Conservation (phyloP, 1,284 basidiomycete species). For the Cryptococcus sp. region DNA sequence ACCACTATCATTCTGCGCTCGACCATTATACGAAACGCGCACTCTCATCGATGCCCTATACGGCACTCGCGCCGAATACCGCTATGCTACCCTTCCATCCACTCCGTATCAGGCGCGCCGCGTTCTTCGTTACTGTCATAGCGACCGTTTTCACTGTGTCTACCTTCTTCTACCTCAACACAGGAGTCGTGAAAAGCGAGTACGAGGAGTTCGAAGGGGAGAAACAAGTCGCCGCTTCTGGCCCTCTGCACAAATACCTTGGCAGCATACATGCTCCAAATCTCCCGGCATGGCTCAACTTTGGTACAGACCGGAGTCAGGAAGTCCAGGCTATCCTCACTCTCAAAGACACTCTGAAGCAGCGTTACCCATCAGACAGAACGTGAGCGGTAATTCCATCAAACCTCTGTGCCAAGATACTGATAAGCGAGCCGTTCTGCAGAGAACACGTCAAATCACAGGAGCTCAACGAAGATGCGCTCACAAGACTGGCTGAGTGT, state of each 20-base stretch:
- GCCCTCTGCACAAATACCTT: background rate
- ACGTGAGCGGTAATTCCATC: too few species aligned
- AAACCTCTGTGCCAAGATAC: too few species aligned
- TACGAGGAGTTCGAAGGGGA: constrained; percentile 3
- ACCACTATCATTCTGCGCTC: too few species aligned
- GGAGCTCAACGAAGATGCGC: constrained; percentile 8
- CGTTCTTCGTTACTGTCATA: constrained; percentile 8
- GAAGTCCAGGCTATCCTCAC: background rate
- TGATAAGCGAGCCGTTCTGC: too few species aligned
- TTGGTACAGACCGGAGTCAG: background rate
- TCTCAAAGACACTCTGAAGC: too few species aligned
- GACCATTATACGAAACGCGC: too few species aligned
- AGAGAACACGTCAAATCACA: too few species aligned
- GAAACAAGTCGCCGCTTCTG: background rate
- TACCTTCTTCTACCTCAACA: constrained; percentile 8
- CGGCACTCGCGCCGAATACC: background rate
- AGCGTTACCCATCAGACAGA: too few species aligned
- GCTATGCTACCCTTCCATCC: background rate
- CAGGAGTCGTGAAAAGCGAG: constrained; percentile 1
- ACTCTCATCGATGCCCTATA: too few species aligned
- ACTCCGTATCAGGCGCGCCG: constrained; percentile 4
- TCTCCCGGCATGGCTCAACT: background rate
- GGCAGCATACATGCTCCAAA: background rate
- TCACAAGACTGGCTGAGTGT: constrained; percentile 27
- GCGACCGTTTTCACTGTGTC: constrained; percentile 14